These are phyloP conservation scores for Backusella sp. DNA, from an alignment of 192 early-diverging fungal species.

Conservation along the genomic window DNA sequence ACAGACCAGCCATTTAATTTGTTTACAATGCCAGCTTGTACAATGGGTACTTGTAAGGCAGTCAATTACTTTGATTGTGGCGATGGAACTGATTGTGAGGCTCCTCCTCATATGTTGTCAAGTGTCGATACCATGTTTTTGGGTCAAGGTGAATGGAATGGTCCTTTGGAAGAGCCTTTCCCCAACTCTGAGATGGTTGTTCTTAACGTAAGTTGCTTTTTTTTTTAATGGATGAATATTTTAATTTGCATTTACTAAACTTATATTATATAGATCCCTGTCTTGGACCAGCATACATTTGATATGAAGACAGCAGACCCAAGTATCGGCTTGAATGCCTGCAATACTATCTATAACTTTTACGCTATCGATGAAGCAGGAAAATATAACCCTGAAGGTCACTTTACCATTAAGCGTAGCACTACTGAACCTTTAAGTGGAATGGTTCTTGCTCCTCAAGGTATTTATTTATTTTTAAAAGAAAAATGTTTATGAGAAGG, in stretches of 20 bases:
- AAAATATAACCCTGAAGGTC: constrained; percentile 5
- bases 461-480: neutral
- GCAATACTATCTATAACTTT: constrained; percentile 12
- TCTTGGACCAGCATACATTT: neutral
- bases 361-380: constrained; percentile 2
- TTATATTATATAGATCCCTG: constrained; percentile 1
- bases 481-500: neutral
- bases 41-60: neutral
- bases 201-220: neutral
- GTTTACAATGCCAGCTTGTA: constrained; percentile 3
- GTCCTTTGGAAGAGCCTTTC: neutral
- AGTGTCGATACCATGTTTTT: neutral
- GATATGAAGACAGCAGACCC: constrained; percentile 3
- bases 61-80: constrained; percentile 1
- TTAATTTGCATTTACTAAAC: neutral
- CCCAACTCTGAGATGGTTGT: neutral
- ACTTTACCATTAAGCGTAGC: constrained; percentile 11
- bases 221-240: neutral
- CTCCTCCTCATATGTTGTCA: neutral
- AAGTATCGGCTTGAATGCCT: neutral
- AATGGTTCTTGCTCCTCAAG: constrained; percentile 15
- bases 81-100: neutral
- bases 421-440: neutral
- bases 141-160: neutral
- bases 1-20: constrained; percentile 5